Percentiles rank a stretch among this genome's conserved stretches.
These are phyloP conservation scores for Lentinus brumalis DNA, from an alignment of 768 basidiomycete genomes.

Conservation along the genomic window DNA sequence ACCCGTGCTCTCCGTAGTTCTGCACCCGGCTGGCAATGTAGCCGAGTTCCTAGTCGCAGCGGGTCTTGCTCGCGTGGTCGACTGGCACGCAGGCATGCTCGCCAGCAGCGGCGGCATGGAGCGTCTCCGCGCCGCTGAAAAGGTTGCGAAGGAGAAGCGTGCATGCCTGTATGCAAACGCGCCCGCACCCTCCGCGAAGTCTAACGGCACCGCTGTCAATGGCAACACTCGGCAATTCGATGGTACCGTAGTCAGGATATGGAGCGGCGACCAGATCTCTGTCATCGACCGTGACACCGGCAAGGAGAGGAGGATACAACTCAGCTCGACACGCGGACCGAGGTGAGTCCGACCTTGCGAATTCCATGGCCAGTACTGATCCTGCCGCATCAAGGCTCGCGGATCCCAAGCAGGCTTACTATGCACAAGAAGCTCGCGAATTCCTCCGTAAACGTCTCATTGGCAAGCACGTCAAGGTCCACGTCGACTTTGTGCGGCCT, in stretches of 20 bases:
- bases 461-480: conserved; percentile 83
- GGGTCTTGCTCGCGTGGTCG: conserved; percentile 89
- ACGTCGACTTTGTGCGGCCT: conserved; percentile 88
- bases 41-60: conserved; percentile 84
- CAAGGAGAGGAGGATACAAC: conserved; percentile 81
- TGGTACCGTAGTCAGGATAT: conserved; percentile 80
- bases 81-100: conserved; percentile 98
- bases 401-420: conserved; percentile 84
- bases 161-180: conserved; percentile 67
- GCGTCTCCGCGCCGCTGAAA: conserved; percentile 82
- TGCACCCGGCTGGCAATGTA: conserved; percentile 94
- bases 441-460: conserved; percentile 91
- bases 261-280: conserved; percentile 91
- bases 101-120: conserved; percentile 85
- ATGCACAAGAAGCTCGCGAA: conserved; percentile 91
- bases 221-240: conserved; percentile 65
- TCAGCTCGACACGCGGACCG: conserved; percentile 87
- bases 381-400: conserved; percentile 54
- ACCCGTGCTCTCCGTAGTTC: conserved; percentile 42
- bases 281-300: conserved; percentile 70
- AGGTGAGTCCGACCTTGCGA: conserved; percentile 47
- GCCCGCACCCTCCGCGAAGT: conserved; percentile 47
- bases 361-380: conserved; percentile 34
- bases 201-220: conserved; percentile 45
- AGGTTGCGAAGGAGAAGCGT: conserved; percentile 73